Conservation (phyloP, 768 basidiomycete species). For the Podaxis sp. region DNA sequence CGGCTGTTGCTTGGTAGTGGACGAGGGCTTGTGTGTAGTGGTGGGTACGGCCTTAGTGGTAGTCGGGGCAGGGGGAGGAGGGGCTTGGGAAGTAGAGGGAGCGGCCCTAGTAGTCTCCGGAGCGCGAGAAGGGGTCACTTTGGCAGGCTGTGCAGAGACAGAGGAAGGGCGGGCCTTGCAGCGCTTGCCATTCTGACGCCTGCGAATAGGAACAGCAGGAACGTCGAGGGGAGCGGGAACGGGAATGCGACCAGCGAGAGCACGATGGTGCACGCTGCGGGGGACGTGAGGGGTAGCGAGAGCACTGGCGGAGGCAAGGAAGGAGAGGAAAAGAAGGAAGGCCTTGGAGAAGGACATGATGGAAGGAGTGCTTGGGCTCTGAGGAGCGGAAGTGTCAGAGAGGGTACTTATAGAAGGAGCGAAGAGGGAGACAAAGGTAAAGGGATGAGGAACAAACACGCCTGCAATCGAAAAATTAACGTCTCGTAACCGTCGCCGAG, state of each 20-base stretch:
- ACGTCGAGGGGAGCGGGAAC: constrained; percentile 24
- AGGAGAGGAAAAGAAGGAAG: constrained; percentile 39
- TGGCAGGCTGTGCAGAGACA: constrained; percentile 2
- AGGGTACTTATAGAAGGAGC: constrained; percentile 6
- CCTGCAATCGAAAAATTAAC: neutral
- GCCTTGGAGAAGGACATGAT: constrained; percentile 38
- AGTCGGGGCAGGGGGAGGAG: constrained; percentile 15
- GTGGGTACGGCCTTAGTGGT: constrained; percentile 16
- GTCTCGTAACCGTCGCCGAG: neutral
- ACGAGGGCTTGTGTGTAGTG: constrained; percentile 2
- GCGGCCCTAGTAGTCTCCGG: constrained; percentile 19
- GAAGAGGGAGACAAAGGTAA: neutral
- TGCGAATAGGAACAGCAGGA: constrained; percentile 19
- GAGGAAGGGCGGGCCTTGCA: constrained; percentile 32
- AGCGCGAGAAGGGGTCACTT: constrained; percentile 1
- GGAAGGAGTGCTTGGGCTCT: constrained; percentile 11
- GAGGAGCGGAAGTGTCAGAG: constrained; percentile 1
- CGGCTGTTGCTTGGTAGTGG: neutral
- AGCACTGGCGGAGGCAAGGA: constrained; percentile 33
- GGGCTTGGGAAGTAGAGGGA: constrained; percentile 11
- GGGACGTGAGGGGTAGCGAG: constrained; percentile 38
- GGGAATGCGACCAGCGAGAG: constrained; percentile 40
- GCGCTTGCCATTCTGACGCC: constrained; percentile 29
- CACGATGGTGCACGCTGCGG: constrained; percentile 35
- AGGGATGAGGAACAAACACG: neutral